These are phyloP conservation scores for Colletotrichum caudatum DNA, from an alignment of 2,329 filamentous ascomycete genomes.

Conservation along the genomic window DNA sequence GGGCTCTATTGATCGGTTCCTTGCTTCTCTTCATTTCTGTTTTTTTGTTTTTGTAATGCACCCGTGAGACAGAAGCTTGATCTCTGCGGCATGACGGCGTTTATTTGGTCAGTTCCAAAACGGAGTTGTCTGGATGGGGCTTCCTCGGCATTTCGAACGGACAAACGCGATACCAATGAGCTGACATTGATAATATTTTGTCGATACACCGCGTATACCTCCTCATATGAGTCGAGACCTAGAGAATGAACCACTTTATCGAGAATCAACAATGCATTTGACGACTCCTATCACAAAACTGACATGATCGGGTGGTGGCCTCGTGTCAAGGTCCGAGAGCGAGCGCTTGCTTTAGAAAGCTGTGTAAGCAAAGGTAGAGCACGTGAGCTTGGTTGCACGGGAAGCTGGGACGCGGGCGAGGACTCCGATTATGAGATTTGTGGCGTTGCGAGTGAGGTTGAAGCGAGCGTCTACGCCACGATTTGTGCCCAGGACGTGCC, in stretches of 20 bases:
- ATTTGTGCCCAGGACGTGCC: neutral
- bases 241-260: conserved; percentile 30
- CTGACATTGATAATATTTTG: conserved; percentile 38
- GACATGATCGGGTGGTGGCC: too few species aligned
- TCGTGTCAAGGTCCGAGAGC: neutral
- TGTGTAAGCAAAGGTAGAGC: neutral
- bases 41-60: neutral
- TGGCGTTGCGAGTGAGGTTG: conserved; percentile 17
- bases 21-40: neutral
- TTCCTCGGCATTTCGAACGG: conserved; percentile 2
- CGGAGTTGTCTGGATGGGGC: conserved; percentile 13
- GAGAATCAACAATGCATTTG: neutral
- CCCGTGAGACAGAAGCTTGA: neutral
- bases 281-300: neutral
- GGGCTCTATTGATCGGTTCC: conserved; percentile 51
- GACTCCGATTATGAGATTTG: neutral
- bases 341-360: neutral
- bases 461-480: conserved; percentile 17
- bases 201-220: conserved; percentile 26
- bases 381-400: neutral
- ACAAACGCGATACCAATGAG: conserved; percentile 38
- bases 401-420: conserved; percentile 19
- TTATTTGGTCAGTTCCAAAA: conserved; percentile 7
- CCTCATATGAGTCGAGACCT: conserved; percentile 8
- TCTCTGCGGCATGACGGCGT: conserved; percentile 26